A percentile compares a stretch with the other conserved stretches of the same genome.
Conservation (phyloP, 352 stramenopile genomes). For the Thalassiosira sp. region DNA sequence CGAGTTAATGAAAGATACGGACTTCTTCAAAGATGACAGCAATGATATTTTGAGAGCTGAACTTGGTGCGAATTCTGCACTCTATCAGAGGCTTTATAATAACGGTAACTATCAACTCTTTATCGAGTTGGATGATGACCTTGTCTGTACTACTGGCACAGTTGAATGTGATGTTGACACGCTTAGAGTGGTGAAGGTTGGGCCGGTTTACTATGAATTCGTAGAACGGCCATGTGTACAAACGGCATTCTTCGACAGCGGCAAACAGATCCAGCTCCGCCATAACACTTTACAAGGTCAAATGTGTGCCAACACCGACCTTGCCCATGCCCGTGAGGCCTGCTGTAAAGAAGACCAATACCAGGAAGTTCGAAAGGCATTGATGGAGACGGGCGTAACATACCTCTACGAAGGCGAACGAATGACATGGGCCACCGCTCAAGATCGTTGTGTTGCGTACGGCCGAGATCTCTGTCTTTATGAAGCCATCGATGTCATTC, state of each 20-base stretch:
- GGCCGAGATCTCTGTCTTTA: constrained; percentile 36
- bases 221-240: constrained; percentile 65
- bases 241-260: constrained; percentile 65
- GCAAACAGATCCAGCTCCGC: constrained; percentile 44
- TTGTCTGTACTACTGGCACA: constrained; percentile 7
- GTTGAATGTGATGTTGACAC: constrained; percentile 71
- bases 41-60: constrained; percentile 33
- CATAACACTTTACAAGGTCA: constrained; percentile 30
- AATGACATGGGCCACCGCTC: constrained; percentile 27
- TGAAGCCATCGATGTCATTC: constrained; percentile 7
- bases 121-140: constrained; percentile 41
- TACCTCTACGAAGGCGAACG: constrained; percentile 28
- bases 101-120: constrained; percentile 35
- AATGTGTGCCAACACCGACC: constrained; percentile 44
- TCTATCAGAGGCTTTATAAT: constrained; percentile 50
- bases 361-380: constrained; percentile 1
- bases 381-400: constrained; percentile 19
- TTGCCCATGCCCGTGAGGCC: constrained; percentile 19
- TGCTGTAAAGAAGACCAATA: constrained; percentile 20
- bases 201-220: constrained; percentile 74
- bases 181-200: constrained; percentile 65
- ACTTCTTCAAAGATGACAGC: constrained; percentile 20
- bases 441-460: constrained; percentile 14
- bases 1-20: constrained; percentile 49
- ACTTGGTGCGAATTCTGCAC: constrained; percentile 16